Conservation (phyloP, 257 asterid genomes). For the Thymus mandschuricus region DNA sequence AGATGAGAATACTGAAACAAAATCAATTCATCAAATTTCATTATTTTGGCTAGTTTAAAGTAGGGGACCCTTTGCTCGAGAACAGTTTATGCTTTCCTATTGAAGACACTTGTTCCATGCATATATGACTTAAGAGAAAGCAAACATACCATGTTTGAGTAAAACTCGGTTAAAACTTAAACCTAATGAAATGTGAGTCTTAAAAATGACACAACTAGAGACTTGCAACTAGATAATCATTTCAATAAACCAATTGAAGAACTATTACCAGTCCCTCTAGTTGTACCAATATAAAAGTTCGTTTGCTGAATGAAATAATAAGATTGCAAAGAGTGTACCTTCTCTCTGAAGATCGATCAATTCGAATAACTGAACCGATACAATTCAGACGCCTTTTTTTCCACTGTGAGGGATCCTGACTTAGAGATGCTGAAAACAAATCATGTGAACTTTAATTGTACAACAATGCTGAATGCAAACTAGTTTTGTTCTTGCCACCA, state of each 20-base stretch:
- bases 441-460: constrained; percentile 24
- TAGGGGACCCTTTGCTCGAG: not conserved
- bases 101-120: constrained; percentile 17
- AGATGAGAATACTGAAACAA: not conserved
- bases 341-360: constrained; percentile 50
- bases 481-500: constrained; percentile 8
- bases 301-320: constrained; percentile 4
- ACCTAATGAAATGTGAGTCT: constrained; percentile 11
- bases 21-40: not conserved
- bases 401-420: constrained; percentile 41
- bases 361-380: constrained; percentile 64
- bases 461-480: constrained; percentile 14
- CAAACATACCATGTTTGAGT: not conserved
- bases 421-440: constrained; percentile 52
- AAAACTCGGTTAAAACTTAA: constrained; percentile 6
- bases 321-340: constrained; percentile 46
- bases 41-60: not conserved
- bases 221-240: constrained; percentile 21
- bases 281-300: constrained; percentile 12
- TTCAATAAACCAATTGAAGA: constrained; percentile 8
- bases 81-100: constrained; percentile 1
- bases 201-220: constrained; percentile 1
- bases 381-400: constrained; percentile 58
- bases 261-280: constrained; percentile 22
- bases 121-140: not conserved